These are phyloP conservation scores for Lactarius trivialis DNA, from an alignment of 768 basidiomycete genomes.

Conservation along the genomic window DNA sequence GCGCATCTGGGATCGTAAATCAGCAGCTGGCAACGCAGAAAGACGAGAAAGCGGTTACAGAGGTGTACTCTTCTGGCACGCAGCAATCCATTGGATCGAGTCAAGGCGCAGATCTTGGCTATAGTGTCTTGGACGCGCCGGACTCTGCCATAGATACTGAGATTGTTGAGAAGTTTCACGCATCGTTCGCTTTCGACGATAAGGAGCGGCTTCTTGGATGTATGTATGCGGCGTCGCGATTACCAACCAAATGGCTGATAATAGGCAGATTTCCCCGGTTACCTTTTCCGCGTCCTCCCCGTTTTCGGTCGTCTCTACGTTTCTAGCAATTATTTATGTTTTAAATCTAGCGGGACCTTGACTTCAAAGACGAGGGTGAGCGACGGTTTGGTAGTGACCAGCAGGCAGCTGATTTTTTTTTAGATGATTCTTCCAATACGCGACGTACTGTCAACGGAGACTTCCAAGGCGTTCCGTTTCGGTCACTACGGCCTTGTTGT, in stretches of 20 bases:
- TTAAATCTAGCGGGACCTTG: constrained; percentile 81
- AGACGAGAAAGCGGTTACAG: constrained; percentile 19
- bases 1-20: neutral
- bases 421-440: constrained; percentile 94
- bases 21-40: neutral
- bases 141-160: constrained; percentile 56
- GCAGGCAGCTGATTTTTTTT: constrained; percentile 1
- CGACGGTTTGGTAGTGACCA: constrained; percentile 7
- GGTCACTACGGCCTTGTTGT: constrained; percentile 86
- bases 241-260: constrained; percentile 12
- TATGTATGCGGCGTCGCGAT: constrained; percentile 38
- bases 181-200: constrained; percentile 81
- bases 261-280: constrained; percentile 77
- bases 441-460: constrained; percentile 80
- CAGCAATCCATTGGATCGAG: constrained; percentile 22
- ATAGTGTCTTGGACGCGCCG: constrained; percentile 76
- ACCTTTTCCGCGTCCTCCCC: constrained; percentile 84
- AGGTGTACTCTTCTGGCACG: constrained; percentile 34
- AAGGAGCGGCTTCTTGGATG: constrained; percentile 84
- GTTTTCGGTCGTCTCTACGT: constrained; percentile 83
- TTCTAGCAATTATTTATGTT: constrained; percentile 91
- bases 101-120: constrained; percentile 33
- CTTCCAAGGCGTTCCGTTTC: constrained; percentile 81
- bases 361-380: constrained; percentile 76
- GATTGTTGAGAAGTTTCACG: constrained; percentile 67